Evolutionary conservation across 129 eudicot genomes (phyloP).

Genomic region (Artemisia argyi): DNA sequence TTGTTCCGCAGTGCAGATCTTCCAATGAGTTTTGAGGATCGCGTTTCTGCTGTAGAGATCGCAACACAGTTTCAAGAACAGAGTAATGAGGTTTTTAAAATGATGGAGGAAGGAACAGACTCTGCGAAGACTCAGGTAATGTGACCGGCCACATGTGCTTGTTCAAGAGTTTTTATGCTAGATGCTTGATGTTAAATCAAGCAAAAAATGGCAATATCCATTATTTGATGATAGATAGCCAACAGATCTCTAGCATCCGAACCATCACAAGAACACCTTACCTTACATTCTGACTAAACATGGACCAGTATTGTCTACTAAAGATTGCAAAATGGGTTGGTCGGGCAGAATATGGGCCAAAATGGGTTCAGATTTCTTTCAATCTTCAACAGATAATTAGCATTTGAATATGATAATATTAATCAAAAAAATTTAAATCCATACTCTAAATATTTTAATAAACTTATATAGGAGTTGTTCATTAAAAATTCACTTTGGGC

Average conservation of each 20-base stretch:
- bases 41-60: slow-evolving; percentile 97
- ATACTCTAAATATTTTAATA: too few species aligned
- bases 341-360: too few species aligned
- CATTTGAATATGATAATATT: too few species aligned
- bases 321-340: too few species aligned
- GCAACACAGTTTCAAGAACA: slow-evolving; percentile 95
- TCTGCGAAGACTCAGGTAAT: slow-evolving; percentile 87
- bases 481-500: too few species aligned
- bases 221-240: not conserved
- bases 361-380: too few species aligned
- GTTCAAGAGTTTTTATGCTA: not conserved
- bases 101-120: slow-evolving; percentile 95
- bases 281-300: too few species aligned
- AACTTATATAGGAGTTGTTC: too few species aligned
- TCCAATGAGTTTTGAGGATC: slow-evolving; percentile 98
- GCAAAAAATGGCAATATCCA: not conserved
- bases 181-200: not conserved
- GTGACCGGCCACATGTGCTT: not conserved
- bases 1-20: slow-evolving; percentile 98
- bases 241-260: not conserved
- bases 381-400: too few species aligned
- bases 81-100: slow-evolving; percentile 63
- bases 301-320: too few species aligned
- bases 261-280: too few species aligned
- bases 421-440: too few species aligned